A percentile compares a stretch with the other conserved stretches of the same genome.
Evolutionary conservation across 2,329 filamentous ascomycete genomes (phyloP).

Genomic region (Trichoderma gracile): DNA sequence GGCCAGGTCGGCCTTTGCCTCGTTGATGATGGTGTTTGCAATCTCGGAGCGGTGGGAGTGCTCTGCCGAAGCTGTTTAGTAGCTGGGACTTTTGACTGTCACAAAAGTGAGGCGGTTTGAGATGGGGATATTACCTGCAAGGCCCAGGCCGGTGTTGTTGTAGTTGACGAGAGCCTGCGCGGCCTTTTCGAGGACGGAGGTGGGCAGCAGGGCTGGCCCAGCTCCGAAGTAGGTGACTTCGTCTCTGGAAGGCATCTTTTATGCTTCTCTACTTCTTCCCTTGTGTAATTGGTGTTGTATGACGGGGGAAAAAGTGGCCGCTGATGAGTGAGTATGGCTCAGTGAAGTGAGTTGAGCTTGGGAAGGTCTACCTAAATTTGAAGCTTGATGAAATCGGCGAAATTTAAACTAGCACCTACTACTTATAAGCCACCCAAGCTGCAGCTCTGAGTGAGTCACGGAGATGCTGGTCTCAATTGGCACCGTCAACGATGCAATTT

Average conservation of each 20-base stretch:
- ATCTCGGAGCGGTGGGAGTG: constrained; percentile 83
- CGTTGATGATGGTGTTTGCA: constrained; percentile 75
- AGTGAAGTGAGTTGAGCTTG: neutral
- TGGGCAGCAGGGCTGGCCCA: constrained; percentile 84
- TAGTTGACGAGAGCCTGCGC: constrained; percentile 79
- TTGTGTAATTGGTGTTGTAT: neutral
- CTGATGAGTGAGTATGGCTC: neutral
- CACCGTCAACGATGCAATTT: neutral
- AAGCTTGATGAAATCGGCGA: neutral
- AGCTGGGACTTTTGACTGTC: too few species aligned
- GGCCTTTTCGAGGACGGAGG: constrained; percentile 74
- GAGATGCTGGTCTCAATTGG: neutral
- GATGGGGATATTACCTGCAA: too few species aligned
- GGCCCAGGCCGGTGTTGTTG: constrained; percentile 71
- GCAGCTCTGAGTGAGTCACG: constrained; percentile 3
- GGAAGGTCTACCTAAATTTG: neutral
- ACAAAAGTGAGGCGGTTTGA: too few species aligned
- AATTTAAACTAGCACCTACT: neutral
- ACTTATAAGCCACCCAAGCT: neutral
- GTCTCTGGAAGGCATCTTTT: constrained; percentile 66
- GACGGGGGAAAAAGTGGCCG: neutral
- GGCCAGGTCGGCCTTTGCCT: constrained; percentile 73
- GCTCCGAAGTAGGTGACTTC: constrained; percentile 87
- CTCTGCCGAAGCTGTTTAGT: constrained; percentile 67
- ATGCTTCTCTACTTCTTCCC: neutral